phyloP scores from a whole-genome alignment of 1,139 yeast species.

The Pichia inconspicua region DNA sequence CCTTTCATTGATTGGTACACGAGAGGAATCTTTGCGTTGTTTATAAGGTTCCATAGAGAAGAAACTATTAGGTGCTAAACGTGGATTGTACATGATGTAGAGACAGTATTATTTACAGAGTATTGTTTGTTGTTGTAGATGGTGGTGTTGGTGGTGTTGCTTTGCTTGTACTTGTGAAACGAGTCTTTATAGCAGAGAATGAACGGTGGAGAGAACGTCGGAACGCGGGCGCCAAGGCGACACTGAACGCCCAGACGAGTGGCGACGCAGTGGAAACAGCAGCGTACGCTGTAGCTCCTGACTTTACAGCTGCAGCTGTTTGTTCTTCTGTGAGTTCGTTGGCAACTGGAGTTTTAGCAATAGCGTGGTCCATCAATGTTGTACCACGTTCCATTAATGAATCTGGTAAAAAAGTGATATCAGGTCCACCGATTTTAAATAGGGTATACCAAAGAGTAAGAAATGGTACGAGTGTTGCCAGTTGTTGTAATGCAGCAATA shows the following conservation, averaged over 20 bases:
- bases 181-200: not conserved
- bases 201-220: not conserved
- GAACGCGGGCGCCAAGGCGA: not conserved
- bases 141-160: too few species aligned
- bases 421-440: conserved; percentile 48
- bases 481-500: conserved; percentile 73
- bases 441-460: conserved; percentile 62
- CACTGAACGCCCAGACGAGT: conserved; percentile 11
- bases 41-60: conserved; percentile 68
- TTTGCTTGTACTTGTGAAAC: not conserved
- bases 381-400: conserved; percentile 61
- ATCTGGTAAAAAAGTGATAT: conserved; percentile 53
- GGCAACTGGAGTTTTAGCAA: conserved; percentile 31
- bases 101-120: not conserved
- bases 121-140: too few species aligned
- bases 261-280: conserved; percentile 48
- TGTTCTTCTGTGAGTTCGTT: conserved; percentile 32
- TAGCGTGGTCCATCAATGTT: conserved; percentile 46
- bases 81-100: not conserved
- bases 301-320: conserved; percentile 38
- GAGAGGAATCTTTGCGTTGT: conserved; percentile 59
- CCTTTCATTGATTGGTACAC: conserved; percentile 68
- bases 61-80: conserved; percentile 57
- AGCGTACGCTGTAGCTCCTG: conserved; percentile 88
- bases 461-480: conserved; percentile 77